These are phyloP conservation scores for Acanthamoeba castellanii DNA, from an alignment of 208 protist genomes.

Conservation along the genomic window DNA sequence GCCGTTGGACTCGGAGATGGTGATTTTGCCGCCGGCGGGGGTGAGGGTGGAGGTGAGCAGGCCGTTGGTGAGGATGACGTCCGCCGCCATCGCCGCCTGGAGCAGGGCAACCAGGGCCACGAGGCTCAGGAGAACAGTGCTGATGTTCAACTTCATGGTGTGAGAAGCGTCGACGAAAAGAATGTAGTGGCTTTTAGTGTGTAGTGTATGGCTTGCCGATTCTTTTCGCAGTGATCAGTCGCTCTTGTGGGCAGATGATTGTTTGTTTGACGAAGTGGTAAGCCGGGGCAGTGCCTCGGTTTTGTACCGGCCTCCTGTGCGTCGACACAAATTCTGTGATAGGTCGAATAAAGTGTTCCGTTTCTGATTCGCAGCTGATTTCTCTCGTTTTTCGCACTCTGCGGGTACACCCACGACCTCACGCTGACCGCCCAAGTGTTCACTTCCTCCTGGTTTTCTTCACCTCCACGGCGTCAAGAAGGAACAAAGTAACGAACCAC, in stretches of 20 bases:
- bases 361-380: neutral
- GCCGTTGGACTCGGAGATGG: neutral
- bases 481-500: too few relatives aligned
- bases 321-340: neutral
- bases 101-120: neutral
- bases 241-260: neutral
- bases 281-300: neutral
- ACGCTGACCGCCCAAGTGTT: neutral
- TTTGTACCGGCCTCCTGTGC: neutral
- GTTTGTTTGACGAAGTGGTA: neutral
- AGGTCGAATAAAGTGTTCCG: neutral
- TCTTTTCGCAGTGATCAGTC: neutral
- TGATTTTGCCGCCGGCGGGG: neutral
- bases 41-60: neutral
- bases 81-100: neutral
- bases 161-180: too few relatives aligned
- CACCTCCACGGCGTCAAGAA: neutral
- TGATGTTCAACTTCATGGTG: neutral
- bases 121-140: neutral
- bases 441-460: constrained; percentile 1
- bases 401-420: neutral
- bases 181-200: neutral
- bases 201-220: neutral
- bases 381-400: neutral
- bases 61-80: constrained; percentile 11